Evolutionary conservation across 192 early-diverging fungal species (phyloP).

Genomic region (Radiomyces spectabilis): DNA sequence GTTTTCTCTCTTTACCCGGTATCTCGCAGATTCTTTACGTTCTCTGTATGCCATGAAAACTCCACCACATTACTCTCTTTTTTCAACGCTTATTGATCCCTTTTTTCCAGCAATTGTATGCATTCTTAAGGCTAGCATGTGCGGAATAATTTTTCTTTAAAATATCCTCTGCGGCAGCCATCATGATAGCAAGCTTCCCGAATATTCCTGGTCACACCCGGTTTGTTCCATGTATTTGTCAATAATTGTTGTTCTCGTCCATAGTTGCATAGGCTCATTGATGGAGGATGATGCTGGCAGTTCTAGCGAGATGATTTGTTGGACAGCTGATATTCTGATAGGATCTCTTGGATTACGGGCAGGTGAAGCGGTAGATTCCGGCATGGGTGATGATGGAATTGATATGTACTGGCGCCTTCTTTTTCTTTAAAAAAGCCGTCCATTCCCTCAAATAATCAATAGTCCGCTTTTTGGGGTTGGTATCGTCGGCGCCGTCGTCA

Average conservation of each 20-base stretch:
- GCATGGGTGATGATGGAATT: neutral
- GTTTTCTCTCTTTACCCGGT: too few relatives aligned
- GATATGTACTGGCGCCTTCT: neutral
- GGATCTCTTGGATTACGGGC: too few relatives aligned
- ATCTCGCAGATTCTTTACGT: too few relatives aligned
- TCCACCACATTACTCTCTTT: neutral
- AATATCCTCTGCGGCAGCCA: neutral
- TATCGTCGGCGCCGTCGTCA: neutral
- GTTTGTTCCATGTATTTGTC: neutral
- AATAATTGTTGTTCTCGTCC: too few relatives aligned
- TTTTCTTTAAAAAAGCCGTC: neutral
- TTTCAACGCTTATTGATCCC: neutral
- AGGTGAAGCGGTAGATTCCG: too few relatives aligned
- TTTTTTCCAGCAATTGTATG: neutral
- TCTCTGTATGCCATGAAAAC: too few relatives aligned
- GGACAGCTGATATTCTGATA: too few relatives aligned
- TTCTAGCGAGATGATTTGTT: too few relatives aligned
- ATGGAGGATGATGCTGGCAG: too few relatives aligned
- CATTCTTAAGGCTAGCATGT: neutral
- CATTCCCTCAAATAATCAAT: neutral
- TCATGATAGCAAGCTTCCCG: neutral
- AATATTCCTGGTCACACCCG: neutral
- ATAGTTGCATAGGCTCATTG: too few relatives aligned
- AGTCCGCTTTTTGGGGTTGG: neutral
- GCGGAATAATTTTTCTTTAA: neutral